A percentile compares a stretch with the other conserved stretches of the same genome.
Conservation (phyloP, 2,329 filamentous ascomycete species). For the Beauveria scarabaeidicola region DNA sequence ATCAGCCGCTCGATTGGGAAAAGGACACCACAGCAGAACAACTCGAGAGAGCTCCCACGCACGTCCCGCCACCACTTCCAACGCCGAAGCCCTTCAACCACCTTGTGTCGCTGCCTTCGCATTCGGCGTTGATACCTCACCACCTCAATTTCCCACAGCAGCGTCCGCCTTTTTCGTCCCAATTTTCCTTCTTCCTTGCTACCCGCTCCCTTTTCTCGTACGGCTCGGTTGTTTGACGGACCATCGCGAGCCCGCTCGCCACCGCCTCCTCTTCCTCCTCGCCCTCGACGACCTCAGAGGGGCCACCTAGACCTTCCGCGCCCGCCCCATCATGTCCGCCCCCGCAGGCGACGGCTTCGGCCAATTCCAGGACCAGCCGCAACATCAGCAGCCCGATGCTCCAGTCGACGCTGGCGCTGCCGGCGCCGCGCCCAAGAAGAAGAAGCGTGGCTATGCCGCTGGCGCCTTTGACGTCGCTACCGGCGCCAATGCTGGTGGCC, state of each 20-base stretch:
- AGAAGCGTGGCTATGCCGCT: constrained; percentile 91
- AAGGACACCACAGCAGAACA: constrained; percentile 11
- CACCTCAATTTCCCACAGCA: neutral
- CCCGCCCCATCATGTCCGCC: constrained; percentile 42
- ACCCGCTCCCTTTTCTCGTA: constrained; percentile 2
- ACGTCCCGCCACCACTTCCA: constrained; percentile 9
- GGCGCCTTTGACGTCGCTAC: constrained; percentile 89
- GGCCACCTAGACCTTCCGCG: neutral
- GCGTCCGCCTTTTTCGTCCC: neutral
- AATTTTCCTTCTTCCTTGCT: neutral
- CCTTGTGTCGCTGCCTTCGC: constrained; percentile 7
- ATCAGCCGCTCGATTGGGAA: constrained; percentile 6
- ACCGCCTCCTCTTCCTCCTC: constrained; percentile 17
- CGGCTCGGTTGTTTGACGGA: constrained; percentile 3
- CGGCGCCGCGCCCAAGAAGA: constrained; percentile 55
- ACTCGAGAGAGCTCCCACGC: constrained; percentile 9
- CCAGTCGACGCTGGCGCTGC: constrained; percentile 19
- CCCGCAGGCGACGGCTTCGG: constrained; percentile 47
- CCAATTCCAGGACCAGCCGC: constrained; percentile 36
- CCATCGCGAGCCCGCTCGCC: constrained; percentile 11
- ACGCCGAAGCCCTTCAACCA: constrained; percentile 3
- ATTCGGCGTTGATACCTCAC: constrained; percentile 4
- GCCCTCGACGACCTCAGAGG: constrained; percentile 15
- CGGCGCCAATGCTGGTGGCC: constrained; percentile 69
- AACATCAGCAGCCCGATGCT: constrained; percentile 32